Evolutionary conservation across 1,284 basidiomycete species (phyloP), one percentile per base, ranked within the genome.

Genomic region (Austroboletus novae-zelandiae): DNA sequence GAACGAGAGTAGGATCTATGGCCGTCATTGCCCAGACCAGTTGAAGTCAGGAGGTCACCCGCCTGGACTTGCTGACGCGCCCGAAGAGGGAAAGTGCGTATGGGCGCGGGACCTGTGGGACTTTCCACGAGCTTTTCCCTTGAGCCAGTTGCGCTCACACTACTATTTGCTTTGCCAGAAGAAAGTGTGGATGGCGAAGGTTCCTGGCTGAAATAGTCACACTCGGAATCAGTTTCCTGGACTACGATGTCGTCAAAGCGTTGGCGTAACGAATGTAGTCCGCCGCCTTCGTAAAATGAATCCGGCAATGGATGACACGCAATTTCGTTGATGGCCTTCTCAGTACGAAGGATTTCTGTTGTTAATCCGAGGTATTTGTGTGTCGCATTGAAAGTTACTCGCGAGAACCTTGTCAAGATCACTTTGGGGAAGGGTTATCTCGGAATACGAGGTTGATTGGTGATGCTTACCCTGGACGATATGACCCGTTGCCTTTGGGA

Each of bases 361-460:
- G 96, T 99, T 45, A 99, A 71, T 2, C 96, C 96, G 9, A 99
- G 82, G 68, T 98, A 99, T 64, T 90, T 91, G 71, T 99, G 96
- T 0, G 97, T 94, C 32, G 91, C 89, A 65, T 84, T 91, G 74
- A 99, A 98, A 0, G 97, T 99, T 11, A 99, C 97, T 17, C 96
- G 85, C 41, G 94, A 94, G 64, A 99, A 96, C 2, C 96, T 83
- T 5, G 97, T 96, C 46, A 99, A 74, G 57, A 98, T 97, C 34
- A 98, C 94, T 91, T 60, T 31, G 4, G 11, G 23, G 41, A 41
- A 48, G 39, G 23, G 43, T 51, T 43, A 53, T 36, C 37, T 43
- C 42, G 5, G 35, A 31, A 47, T 30, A 17, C 3, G 11, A 36
- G 11, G 34, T 7, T 20, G 18, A 47, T 29, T 10, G 41, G 9